Evolutionary conservation across 2,329 filamentous ascomycete species (phyloP), one percentile per base, ranked within the genome.

Genomic region (Aspergillus pseudoterreus): DNA sequence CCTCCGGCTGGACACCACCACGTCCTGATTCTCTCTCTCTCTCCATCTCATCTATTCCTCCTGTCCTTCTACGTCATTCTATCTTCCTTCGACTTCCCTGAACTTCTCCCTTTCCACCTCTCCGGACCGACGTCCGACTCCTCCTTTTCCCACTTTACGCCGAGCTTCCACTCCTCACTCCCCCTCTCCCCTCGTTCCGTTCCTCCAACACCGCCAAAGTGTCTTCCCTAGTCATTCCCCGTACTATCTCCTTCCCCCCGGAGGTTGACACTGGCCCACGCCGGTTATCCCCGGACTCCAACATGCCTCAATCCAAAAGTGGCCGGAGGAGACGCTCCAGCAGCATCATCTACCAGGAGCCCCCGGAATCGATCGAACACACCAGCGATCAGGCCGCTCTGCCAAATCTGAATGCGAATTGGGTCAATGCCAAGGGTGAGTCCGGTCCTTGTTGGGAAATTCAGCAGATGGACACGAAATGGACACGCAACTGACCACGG

Each of bases 341-440:
- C 79, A 97, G 92, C 77, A 86, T 99, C 76, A 91, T 99, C 75
- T 97, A 97, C 75, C 92, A 95, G 69, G 94, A 99, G 74, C 94
- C 94, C 50, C 86, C 87, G 55, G 94, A 99, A 80, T 95, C 92
- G 51, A 85, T 96, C 68, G 94, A 99, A 79, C 94, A 96, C 76
- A 90, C 95, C 74, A 96, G 88, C 69, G 94, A 99, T 74, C 94
- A 97, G 79, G 89, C 91, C 51, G 89, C 90, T 35, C 80, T 96
- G 63, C 94, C 94, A 47, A 99, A 99, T 68, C 77, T 96, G 68
- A 99, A 99, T 74, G 91, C 94, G 62, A 90, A 96, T 76, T 99
- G 94, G 94, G 95, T 96, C 61, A 97, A 97, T 74, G 90, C 92
- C 66, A 99, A 99, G 84, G 94, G 94, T 97, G 77, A 75, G 82